These are phyloP conservation scores for Gossypium gossypioides DNA, from an alignment of 441 rosid species.

Conservation along the genomic window DNA sequence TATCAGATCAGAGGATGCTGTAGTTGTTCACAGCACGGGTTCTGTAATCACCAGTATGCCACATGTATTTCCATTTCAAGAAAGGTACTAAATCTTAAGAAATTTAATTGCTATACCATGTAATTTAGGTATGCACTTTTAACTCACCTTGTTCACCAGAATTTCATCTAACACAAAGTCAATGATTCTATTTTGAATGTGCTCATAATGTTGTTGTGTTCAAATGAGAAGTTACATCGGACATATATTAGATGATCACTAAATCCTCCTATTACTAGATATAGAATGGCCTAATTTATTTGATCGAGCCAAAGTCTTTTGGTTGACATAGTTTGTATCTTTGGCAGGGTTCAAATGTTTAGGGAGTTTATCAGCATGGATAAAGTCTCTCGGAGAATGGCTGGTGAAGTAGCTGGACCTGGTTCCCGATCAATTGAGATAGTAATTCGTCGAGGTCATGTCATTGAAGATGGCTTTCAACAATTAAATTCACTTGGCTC, in stretches of 20 bases:
- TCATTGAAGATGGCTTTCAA: constrained; percentile 88
- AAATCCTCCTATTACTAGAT: background rate
- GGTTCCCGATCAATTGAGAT: constrained; percentile 86
- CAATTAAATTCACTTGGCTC: constrained; percentile 77
- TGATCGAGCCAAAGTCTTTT: constrained; percentile 10
- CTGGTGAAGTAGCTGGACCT: constrained; percentile 82
- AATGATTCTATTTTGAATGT: background rate
- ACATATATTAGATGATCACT: background rate
- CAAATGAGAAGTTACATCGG: constrained; percentile 3
- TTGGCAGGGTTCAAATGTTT: constrained; percentile 84
- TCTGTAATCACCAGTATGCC: constrained; percentile 75
- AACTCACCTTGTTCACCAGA: background rate
- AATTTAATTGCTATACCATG: background rate
- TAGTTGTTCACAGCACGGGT: constrained; percentile 39
- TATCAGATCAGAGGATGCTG: constrained; percentile 40
- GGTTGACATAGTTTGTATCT: constrained; percentile 20
- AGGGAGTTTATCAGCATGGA: constrained; percentile 92
- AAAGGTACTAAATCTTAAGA: constrained; percentile 45
- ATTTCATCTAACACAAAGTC: background rate
- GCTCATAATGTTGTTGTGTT: background rate
- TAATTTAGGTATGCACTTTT: background rate
- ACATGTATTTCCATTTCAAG: constrained; percentile 94
- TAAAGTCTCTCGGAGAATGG: constrained; percentile 79
- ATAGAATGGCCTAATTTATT: constrained; percentile 1
- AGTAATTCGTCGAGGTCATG: constrained; percentile 82